Evolutionary conservation across 192 early-diverging fungal species (phyloP).

Genomic region (Backusella macrospora): DNA sequence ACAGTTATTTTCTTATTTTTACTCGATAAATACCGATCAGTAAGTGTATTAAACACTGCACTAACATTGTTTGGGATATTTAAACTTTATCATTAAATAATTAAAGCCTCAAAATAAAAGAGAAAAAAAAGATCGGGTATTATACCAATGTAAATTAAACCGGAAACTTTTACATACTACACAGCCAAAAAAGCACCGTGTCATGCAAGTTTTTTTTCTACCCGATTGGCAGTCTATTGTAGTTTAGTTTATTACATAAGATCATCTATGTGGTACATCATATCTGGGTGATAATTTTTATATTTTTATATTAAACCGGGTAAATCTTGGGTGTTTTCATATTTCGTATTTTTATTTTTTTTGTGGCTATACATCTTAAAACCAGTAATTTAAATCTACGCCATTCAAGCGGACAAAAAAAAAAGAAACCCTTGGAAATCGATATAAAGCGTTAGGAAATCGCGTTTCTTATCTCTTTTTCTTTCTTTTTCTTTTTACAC

Average conservation of each 20-base stretch:
- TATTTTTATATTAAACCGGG: neutral
- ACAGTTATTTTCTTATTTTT: neutral
- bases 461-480: constrained; percentile 15
- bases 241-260: neutral
- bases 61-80: neutral
- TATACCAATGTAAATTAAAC: constrained; percentile 10
- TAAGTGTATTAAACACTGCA: neutral
- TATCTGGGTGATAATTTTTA: neutral
- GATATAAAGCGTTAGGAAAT: neutral
- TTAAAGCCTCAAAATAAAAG: neutral
- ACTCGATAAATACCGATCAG: neutral
- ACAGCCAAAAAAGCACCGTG: neutral
- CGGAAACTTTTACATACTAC: constrained; percentile 5
- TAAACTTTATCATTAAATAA: neutral
- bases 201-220: neutral
- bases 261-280: neutral
- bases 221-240: neutral
- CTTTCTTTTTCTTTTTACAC: neutral
- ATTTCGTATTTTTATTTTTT: neutral
- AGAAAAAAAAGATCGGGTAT: constrained; percentile 4
- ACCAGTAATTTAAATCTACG: constrained; percentile 3
- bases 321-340: neutral
- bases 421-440: constrained; percentile 10
- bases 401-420: constrained; percentile 7
- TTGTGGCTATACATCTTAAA: constrained; percentile 4